These are phyloP conservation scores for Elaeis guineensis DNA, from an alignment of 176 grass and related monocot species.

Conservation along the genomic window DNA sequence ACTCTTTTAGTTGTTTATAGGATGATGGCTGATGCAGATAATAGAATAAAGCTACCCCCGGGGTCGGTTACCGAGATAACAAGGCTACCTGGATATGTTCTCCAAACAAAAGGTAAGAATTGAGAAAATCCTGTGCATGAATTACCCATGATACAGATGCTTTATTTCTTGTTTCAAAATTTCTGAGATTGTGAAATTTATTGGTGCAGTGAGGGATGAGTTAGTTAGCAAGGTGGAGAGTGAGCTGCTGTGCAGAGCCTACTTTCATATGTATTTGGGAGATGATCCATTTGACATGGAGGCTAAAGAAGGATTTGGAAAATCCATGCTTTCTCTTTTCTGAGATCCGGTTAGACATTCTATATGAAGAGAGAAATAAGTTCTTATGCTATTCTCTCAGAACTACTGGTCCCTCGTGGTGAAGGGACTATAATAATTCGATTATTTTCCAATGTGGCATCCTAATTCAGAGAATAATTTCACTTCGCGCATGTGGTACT, in stretches of 20 bases:
- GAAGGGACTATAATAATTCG: too few species aligned
- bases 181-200: neutral
- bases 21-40: conserved; percentile 17
- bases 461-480: too few species aligned
- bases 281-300: conserved; percentile 31
- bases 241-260: conserved; percentile 32
- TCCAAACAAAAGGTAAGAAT: conserved; percentile 24
- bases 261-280: conserved; percentile 31
- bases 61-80: conserved; percentile 36
- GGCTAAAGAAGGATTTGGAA: conserved; percentile 34
- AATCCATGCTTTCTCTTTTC: conserved; percentile 20
- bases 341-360: neutral
- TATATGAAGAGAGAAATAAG: too few species aligned
- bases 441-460: too few species aligned
- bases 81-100: conserved; percentile 27
- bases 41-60: conserved; percentile 22
- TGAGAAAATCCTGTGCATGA: too few species aligned
- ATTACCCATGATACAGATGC: neutral
- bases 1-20: conserved; percentile 12
- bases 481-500: too few species aligned
- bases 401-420: too few species aligned
- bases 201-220: conserved; percentile 28
- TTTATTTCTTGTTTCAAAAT: neutral
- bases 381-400: too few species aligned
- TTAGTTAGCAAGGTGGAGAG: conserved; percentile 22